These are phyloP conservation scores for Carex myosuroides DNA, from an alignment of 176 grass and related monocot genomes.

Conservation along the genomic window DNA sequence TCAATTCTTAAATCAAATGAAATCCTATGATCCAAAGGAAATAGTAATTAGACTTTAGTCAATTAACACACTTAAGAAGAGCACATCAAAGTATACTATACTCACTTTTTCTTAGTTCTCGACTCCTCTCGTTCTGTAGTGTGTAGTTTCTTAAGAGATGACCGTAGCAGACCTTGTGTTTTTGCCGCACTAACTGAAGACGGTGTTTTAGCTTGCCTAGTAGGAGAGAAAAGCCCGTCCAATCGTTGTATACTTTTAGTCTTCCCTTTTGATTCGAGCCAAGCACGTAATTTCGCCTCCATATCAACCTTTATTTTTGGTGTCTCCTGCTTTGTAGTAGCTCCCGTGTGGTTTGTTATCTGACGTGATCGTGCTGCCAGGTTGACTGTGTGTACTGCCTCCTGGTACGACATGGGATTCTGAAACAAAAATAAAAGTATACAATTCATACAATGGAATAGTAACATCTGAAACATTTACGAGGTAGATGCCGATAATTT, in stretches of 20 bases:
- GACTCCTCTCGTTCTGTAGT: constrained; percentile 27
- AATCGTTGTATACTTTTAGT: constrained; percentile 57
- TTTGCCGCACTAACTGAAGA: constrained; percentile 46
- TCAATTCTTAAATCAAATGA: constrained; percentile 47
- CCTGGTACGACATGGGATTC: constrained; percentile 79
- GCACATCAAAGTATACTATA: constrained; percentile 22
- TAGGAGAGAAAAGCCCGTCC: constrained; percentile 48
- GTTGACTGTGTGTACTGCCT: constrained; percentile 68
- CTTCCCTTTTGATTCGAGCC: constrained; percentile 89
- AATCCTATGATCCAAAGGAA: constrained; percentile 39
- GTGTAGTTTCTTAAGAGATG: constrained; percentile 37
- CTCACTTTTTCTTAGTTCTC: constrained; percentile 68
- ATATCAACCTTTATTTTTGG: constrained; percentile 82
- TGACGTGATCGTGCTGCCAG: constrained; percentile 67
- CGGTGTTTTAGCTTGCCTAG: constrained; percentile 35
- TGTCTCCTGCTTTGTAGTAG: constrained; percentile 53
- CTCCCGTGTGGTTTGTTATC: constrained; percentile 42
- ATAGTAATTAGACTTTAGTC: constrained; percentile 14
- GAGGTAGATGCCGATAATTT: background rate
- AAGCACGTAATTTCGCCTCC: constrained; percentile 72
- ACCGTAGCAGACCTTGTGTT: constrained; percentile 27
- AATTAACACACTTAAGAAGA: background rate
- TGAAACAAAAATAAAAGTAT: constrained; percentile 30
- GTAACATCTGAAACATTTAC: background rate
- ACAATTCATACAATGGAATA: background rate